These are phyloP conservation scores for Arthrobotrys sphaeroides DNA, from an alignment of 2,329 filamentous ascomycete genomes.

Conservation along the genomic window DNA sequence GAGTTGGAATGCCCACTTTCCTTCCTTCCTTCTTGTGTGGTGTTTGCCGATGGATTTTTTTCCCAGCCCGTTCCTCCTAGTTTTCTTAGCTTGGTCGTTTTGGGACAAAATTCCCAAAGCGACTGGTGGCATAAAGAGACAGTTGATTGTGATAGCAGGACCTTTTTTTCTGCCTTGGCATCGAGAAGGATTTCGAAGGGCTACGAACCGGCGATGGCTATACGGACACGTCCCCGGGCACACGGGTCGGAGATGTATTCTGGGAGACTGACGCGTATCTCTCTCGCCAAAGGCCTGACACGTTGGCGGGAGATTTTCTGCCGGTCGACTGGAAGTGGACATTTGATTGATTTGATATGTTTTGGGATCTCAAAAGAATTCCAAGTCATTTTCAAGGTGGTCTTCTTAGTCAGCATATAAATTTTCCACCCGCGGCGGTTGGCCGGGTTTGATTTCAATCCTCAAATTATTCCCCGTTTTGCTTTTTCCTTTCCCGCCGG, in stretches of 20 bases:
- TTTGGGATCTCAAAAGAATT: neutral
- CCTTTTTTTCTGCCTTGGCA: neutral
- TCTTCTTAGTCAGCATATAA: constrained; percentile 54
- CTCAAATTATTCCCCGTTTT: constrained; percentile 52
- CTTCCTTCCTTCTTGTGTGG: neutral
- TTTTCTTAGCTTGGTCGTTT: constrained; percentile 1
- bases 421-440: constrained; percentile 34
- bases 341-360: neutral
- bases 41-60: neutral
- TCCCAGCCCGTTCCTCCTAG: neutral
- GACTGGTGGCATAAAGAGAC: neutral
- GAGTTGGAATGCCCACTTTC: constrained; percentile 47
- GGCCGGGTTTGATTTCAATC: constrained; percentile 54
- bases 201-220: neutral
- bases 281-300: no score
- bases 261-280: neutral
- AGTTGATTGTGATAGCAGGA: neutral
- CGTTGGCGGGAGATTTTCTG: neutral
- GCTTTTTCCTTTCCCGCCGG: constrained; percentile 41
- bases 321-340: neutral
- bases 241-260: neutral
- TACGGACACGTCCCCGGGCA: neutral
- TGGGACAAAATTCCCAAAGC: neutral
- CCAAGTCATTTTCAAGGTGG: constrained; percentile 8
- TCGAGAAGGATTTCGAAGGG: neutral